A percentile compares a stretch with the other conserved stretches of the same genome.
phyloP scores from a whole-genome alignment of 1,284 basidiomycete species.

The Dichomitus squalens region DNA sequence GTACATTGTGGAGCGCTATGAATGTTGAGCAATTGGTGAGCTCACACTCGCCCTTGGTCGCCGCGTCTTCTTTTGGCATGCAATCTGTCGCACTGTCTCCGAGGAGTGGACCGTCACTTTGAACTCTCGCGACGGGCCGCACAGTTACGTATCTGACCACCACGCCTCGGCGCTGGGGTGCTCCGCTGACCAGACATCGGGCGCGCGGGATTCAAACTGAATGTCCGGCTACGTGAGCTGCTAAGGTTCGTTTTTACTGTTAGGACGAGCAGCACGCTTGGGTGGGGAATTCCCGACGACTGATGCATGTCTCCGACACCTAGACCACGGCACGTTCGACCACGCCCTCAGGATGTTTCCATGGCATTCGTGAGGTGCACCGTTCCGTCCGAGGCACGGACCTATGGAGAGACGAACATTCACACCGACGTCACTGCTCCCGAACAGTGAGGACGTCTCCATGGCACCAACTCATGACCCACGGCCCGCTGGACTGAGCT shows the following conservation, averaged over 20 bases:
- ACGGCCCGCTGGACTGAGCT: constrained; percentile 9
- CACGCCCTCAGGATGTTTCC: constrained; percentile 3
- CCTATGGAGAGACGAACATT: constrained; percentile 2
- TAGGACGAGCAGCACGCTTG: background rate
- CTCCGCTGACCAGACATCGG: background rate
- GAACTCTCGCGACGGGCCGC: background rate
- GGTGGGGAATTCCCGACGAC: background rate
- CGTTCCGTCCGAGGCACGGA: constrained; percentile 2
- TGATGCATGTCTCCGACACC: background rate
- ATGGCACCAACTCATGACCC: constrained; percentile 23
- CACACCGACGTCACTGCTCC: constrained; percentile 20
- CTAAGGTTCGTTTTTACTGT: background rate
- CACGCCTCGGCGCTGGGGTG: background rate
- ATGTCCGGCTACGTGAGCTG: background rate
- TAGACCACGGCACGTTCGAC: background rate
- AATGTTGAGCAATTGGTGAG: background rate
- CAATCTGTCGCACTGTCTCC: background rate
- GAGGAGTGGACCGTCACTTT: constrained; percentile 8
- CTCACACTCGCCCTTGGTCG: background rate
- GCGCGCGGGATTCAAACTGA: constrained; percentile 5
- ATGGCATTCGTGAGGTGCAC: background rate
- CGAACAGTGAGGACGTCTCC: constrained; percentile 20
- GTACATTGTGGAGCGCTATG: background rate
- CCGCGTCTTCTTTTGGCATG: background rate
- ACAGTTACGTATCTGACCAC: background rate